Percentiles rank a stretch among this genome's conserved stretches.
These are phyloP conservation scores for Somion occarium DNA, from an alignment of 1,284 basidiomycete genomes.

Conservation along the genomic window DNA sequence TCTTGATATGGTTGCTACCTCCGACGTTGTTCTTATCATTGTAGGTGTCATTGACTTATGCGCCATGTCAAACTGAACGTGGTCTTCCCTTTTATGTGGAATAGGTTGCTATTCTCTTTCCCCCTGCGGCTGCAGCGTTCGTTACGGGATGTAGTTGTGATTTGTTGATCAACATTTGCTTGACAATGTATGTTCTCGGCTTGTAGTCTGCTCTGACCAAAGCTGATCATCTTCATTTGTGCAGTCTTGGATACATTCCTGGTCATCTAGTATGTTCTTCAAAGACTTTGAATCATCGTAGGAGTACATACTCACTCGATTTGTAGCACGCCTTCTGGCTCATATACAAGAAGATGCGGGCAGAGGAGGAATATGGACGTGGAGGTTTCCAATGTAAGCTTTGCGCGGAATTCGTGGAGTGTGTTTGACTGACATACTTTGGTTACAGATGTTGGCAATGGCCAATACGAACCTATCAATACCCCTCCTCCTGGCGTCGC, in stretches of 20 bases:
- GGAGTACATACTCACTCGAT: background rate
- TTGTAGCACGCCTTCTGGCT: constrained; percentile 43
- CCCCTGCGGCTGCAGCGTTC: constrained; percentile 66
- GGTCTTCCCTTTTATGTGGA: constrained; percentile 28
- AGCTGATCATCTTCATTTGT: background rate
- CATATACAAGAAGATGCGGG: constrained; percentile 56
- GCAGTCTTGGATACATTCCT: constrained; percentile 70
- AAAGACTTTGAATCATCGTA: background rate
- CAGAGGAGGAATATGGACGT: constrained; percentile 53
- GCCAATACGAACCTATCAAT: constrained; percentile 44
- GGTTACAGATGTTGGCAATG: constrained; percentile 53
- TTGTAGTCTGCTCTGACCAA: background rate
- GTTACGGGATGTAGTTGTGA: constrained; percentile 78
- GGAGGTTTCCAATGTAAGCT: constrained; percentile 45
- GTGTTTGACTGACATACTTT: background rate
- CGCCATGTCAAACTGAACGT: constrained; percentile 17
- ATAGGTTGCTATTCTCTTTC: constrained; percentile 75
- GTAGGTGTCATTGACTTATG: constrained; percentile 19
- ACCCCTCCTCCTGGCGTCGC: constrained; percentile 21
- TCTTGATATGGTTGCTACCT: constrained; percentile 20
- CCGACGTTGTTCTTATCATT: constrained; percentile 49
- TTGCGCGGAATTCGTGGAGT: too few relatives aligned
- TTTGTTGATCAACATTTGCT: constrained; percentile 73
- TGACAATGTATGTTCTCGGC: constrained; percentile 54
- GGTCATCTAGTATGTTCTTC: constrained; percentile 53